Percentiles rank a stretch among this genome's conserved stretches.
phyloP scores from a whole-genome alignment of 129 eudicot genomes.

The Escallonia rubra region DNA sequence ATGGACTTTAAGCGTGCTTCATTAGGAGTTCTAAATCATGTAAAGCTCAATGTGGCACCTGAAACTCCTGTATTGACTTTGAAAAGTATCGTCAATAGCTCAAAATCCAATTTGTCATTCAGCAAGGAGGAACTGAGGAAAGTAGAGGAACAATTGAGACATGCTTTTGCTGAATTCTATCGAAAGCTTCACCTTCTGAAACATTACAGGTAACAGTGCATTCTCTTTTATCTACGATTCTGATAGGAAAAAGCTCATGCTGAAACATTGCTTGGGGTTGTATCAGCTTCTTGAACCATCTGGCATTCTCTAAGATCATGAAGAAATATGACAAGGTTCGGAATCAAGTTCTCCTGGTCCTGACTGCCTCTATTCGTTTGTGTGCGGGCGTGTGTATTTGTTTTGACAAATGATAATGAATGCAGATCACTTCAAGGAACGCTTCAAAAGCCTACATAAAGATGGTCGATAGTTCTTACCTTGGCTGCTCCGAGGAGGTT shows the following conservation, averaged over 20 bases:
- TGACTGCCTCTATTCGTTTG: not conserved
- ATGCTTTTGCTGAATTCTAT: conserved; percentile 55
- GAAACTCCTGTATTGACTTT: conserved; percentile 49
- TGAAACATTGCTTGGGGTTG: not conserved
- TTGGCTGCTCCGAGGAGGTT: conserved; percentile 67
- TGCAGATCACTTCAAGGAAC: conserved; percentile 58
- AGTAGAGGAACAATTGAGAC: conserved; percentile 38
- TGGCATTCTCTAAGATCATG: conserved; percentile 74
- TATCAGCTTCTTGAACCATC: conserved; percentile 55
- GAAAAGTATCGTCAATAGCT: conserved; percentile 29
- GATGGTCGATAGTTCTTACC: conserved; percentile 61
- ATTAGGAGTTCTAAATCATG: conserved; percentile 36
- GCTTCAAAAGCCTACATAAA: conserved; percentile 54
- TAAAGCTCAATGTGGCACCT: conserved; percentile 50
- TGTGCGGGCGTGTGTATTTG: not conserved
- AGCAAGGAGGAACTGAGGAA: conserved; percentile 38
- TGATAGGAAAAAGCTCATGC: not conserved
- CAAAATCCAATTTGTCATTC: conserved; percentile 34
- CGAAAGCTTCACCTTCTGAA: conserved; percentile 55
- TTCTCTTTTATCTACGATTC: not conserved
- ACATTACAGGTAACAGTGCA: conserved; percentile 44
- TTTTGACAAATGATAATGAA: not conserved
- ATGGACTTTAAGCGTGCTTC: conserved; percentile 18
- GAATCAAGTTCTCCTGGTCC: not conserved
- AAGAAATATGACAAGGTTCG: conserved; percentile 76